Evolutionary conservation across 1,284 basidiomycete species (phyloP), one percentile per base, ranked within the genome.

Genomic region (Tilletiaria anomala): DNA sequence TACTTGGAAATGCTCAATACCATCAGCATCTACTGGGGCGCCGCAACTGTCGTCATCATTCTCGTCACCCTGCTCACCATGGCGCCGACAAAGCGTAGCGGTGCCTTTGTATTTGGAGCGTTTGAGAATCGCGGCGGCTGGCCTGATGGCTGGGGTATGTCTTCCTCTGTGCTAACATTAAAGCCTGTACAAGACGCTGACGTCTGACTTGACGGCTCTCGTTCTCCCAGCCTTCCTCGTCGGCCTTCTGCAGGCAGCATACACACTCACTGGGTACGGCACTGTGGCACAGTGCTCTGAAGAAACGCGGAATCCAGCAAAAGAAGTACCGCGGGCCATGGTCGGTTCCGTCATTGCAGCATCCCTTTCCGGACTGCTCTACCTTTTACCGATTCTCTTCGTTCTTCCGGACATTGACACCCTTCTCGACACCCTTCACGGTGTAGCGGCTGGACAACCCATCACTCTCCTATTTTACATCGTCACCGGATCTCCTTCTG

Each of bases 311-410:
- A 58, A 52, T 44, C 66, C 58, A 6, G 54, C 57, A 35, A 47
- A 45, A 38, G 48, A 60, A 22, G 52, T 58, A 1, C 51, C 61
- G 19, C 45, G 45, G n/a, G 50, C 62, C 18, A 60, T 56, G 29
- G 43, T 56, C 5, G 61, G 70, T 29, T 68, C 65, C 0, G 71
- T 72, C 10, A 61, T 69, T 5, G 70, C 70, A 2, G 71, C 71
- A 1, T 68, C 63, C 18, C 48, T 72, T 39, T 72, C 71, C 1
- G 71, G 71, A 32, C 57, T 71, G 21, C 54, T 69, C 17, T 71
- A 71, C 53, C 44, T 71, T 54, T 61, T 73, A 12, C 72, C 72
- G 1, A 64, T 73, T 34, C 64, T 70, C 37, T 72, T 73, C 46
- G 61, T 70, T 15, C 57, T 73, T 11, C 54, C 69, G 5, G 69